Evolutionary conservation across 2,329 filamentous ascomycete species (phyloP), one percentile per base, ranked within the genome.

Genomic region (Colletotrichum noveboracense): DNA sequence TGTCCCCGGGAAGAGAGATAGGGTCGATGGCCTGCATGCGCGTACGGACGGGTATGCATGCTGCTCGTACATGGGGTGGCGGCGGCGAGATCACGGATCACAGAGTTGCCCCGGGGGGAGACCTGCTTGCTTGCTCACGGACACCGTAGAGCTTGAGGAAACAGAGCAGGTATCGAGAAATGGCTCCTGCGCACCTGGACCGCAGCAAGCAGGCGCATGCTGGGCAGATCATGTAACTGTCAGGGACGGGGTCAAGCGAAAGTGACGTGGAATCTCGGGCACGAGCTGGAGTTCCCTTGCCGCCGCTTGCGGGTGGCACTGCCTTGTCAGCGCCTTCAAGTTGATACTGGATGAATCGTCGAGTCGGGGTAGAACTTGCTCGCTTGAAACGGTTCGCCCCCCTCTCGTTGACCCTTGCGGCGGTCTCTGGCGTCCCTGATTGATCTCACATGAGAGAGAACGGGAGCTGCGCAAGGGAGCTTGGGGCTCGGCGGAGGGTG

Each of bases 21-120:
- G 58, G 70, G 65, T 73, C 34, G 73, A 73, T 75, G 61, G 73
- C 70, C 73, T 73, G 70, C 73, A 75, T 75, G 73, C 64, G 73
- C 64, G 66, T 70, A 65, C 73, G 58, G 61, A 70, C 66, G 73
- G 73, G 73, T 73, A 75, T 75, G 73, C 73, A 75, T 65, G 73
- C 64, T 73, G 73, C 73, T 61, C 73, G 62, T 68, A 75, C 73
- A 68, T 73, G 73, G 73, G 73, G 65, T 75, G 73, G 72, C 68
- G 72, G 73, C 70, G 73, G 70, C 73, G 73, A 75, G 69, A 75
- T 75, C 73, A 72, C 70, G 64, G 73, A 75, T 73, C 70, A 64
- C 70, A 64, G 58, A 75, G 56, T 64, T 73, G 73, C 65, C 73
- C 73, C 60, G 32, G 55, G n/a, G 56, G 18, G 30, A 24, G 24